Conservation (phyloP, 2,329 filamentous ascomycete species). For the Colletotrichum costaricense region DNA sequence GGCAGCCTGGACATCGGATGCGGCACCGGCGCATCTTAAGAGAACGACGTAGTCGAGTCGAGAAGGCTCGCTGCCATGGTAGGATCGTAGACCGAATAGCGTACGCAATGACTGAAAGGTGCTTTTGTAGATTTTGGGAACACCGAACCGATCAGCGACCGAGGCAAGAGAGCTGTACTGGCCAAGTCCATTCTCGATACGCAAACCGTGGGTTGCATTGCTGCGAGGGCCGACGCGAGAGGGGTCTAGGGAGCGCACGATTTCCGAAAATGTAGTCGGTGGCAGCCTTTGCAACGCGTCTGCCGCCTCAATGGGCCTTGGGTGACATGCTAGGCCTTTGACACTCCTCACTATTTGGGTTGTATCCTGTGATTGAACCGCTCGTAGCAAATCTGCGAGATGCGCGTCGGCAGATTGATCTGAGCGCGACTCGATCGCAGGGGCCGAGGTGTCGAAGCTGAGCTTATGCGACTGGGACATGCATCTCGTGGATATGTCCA, state of each 20-base stretch:
- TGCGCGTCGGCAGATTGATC: neutral
- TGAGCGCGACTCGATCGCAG: neutral
- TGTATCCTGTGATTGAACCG: conserved; percentile 45
- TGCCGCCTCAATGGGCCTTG: conserved; percentile 9
- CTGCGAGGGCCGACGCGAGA: conserved; percentile 58
- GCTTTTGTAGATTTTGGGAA: conserved; percentile 53
- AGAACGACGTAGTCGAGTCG: conserved; percentile 57
- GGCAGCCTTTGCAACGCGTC: conserved; percentile 52
- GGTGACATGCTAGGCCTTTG: conserved; percentile 40
- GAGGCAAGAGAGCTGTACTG: conserved; percentile 50
- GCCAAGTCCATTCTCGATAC: conserved; percentile 52
- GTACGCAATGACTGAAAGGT: conserved; percentile 50
- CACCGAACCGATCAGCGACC: conserved; percentile 55
- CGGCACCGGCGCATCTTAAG: conserved; percentile 60
- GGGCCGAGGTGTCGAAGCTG: neutral
- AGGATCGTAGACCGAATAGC: conserved; percentile 47
- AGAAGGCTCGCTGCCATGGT: conserved; percentile 42
- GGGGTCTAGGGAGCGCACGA: conserved; percentile 72
- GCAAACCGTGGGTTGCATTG: conserved; percentile 58
- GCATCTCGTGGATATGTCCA: neutral
- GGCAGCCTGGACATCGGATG: conserved; percentile 48
- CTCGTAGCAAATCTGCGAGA: conserved; percentile 40
- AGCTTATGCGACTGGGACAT: neutral
- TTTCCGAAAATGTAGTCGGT: conserved; percentile 69
- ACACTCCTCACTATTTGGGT: conserved; percentile 41